Conservation (phyloP, 352 stramenopile species). For the Globisporangium parvum region DNA sequence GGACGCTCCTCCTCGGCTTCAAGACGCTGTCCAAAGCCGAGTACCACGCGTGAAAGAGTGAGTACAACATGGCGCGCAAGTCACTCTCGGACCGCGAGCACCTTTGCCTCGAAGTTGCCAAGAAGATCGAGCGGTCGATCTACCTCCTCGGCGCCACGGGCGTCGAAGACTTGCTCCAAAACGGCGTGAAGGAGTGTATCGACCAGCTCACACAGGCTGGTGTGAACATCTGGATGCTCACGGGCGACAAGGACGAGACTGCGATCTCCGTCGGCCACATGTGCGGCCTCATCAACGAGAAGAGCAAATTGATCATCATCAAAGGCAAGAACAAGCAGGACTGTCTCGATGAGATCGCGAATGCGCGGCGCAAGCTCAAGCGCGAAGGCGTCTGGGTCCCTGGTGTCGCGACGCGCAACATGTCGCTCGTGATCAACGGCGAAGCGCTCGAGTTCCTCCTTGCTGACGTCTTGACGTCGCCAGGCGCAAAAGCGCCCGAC, state of each 20-base stretch:
- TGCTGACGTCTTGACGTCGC: slow-evolving; percentile 22
- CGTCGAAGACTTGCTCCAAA: slow-evolving; percentile 97
- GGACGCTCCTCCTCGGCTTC: slow-evolving; percentile 81
- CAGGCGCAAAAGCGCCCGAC: slow-evolving; percentile 10
- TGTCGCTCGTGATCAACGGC: slow-evolving; percentile 80
- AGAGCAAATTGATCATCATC: slow-evolving; percentile 79
- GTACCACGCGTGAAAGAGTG: slow-evolving; percentile 63
- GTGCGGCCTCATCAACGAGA: slow-evolving; percentile 87
- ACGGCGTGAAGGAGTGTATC: slow-evolving; percentile 95
- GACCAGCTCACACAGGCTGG: slow-evolving; percentile 91
- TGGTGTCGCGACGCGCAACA: slow-evolving; percentile 59
- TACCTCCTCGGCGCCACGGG: slow-evolving; percentile 93
- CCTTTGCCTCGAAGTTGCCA: slow-evolving; percentile 60
- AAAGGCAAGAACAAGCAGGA: slow-evolving; percentile 76
- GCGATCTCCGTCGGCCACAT: slow-evolving; percentile 97
- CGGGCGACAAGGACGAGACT: slow-evolving; percentile 93
- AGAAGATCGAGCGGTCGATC: slow-evolving; percentile 74
- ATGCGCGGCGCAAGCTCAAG: slow-evolving; percentile 66
- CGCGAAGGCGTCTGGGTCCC: slow-evolving; percentile 74
- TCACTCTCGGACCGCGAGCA: slow-evolving; percentile 58
- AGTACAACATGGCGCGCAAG: slow-evolving; percentile 67
- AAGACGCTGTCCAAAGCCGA: slow-evolving; percentile 54
- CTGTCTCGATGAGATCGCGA: slow-evolving; percentile 76
- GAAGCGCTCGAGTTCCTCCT: slow-evolving; percentile 73
- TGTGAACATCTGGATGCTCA: slow-evolving; percentile 97